A percentile compares a stretch with the other conserved stretches of the same genome.
phyloP scores from a whole-genome alignment of 2,329 filamentous ascomycete genomes.

The Juglanconis sp. region DNA sequence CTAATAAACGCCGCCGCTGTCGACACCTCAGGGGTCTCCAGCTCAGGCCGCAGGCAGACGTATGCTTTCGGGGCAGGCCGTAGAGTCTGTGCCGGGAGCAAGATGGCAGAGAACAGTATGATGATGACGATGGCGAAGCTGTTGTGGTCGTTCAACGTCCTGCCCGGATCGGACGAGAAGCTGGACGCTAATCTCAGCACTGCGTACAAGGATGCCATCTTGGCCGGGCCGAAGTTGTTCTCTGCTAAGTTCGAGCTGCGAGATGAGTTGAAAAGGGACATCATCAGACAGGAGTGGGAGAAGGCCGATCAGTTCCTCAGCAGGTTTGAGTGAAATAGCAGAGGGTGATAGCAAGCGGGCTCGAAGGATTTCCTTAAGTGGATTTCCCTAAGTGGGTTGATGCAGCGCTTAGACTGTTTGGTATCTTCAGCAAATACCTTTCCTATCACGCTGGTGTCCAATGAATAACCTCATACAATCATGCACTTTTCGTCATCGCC shows the following conservation, averaged over 20 bases:
- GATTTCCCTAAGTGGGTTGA: neutral
- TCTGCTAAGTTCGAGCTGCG: conserved; percentile 4
- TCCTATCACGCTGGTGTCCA: neutral
- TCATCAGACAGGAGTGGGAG: conserved; percentile 8
- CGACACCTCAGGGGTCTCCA: neutral
- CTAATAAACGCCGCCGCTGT: neutral
- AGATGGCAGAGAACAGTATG: conserved; percentile 9
- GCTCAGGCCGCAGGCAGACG: neutral
- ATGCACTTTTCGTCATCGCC: no score
- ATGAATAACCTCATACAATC: neutral
- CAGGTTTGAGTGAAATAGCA: conserved; percentile 4
- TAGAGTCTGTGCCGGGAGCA: conserved; percentile 7
- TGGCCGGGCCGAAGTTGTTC: conserved; percentile 1
- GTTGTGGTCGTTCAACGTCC: conserved; percentile 14
- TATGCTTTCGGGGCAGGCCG: conserved; percentile 14
- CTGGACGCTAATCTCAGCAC: conserved; percentile 2
- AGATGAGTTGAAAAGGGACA: conserved; percentile 1
- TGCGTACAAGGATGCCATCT: neutral
- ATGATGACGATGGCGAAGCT: conserved; percentile 14
- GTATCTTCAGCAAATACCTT: no score
- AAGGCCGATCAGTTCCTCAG: conserved; percentile 12
- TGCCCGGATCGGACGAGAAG: neutral
- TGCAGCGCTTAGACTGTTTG: neutral
- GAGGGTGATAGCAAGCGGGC: neutral
- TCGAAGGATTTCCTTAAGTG: neutral